Evolutionary conservation across 805 yeast genomes (phyloP), one percentile per base, ranked within the genome.

Genomic region (Ogataea saltuana): DNA sequence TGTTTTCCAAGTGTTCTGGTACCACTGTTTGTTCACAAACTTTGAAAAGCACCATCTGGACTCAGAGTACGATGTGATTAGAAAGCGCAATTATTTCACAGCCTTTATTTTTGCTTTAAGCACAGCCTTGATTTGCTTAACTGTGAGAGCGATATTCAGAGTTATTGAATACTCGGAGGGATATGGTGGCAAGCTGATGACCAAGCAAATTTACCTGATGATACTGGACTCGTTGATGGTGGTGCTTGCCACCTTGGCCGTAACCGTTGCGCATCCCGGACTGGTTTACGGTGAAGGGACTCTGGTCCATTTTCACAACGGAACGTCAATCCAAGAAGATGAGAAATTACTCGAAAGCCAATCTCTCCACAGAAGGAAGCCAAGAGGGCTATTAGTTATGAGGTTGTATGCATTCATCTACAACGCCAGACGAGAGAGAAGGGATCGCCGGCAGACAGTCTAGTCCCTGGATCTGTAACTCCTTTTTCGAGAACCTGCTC

Each of bases 121-220:
- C 1, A 12, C 63, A 5, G 69, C 82, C 1, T 76, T 80, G 7
- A 18, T 75, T 3, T 71, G 78, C 29, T 71, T 88, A 22, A 80
- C 75, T 48, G 68, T 77, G 22, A 75, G 96, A 58, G 83, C 88
- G 51, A 67, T 80, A 28, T 88, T 83, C 64, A 75, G 95, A 57
- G 72, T 87, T 18, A 72, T 77, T 29, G 95, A 88, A 61, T 69
- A 87, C 41, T 63, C 80, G 2, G 79, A 81, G 55, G 89, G 90
- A n/a, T 85, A 88, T 84, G 46, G 56, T 3, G 90, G 96, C 1
- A 69, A 63, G 44, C 66, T 88, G 53, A 81, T 85, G 40, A 68
- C 71, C 1, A 77, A 76, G 43, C 88, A 83, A 58, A 62, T 69
- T 32, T 80, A 75, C 53, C 74, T 83, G 54, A 66, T 81, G 59